A percentile compares a stretch with the other conserved stretches of the same genome.
These are phyloP conservation scores for Macrophomina phaseolina DNA, from an alignment of 2,329 filamentous ascomycete genomes.

Conservation along the genomic window DNA sequence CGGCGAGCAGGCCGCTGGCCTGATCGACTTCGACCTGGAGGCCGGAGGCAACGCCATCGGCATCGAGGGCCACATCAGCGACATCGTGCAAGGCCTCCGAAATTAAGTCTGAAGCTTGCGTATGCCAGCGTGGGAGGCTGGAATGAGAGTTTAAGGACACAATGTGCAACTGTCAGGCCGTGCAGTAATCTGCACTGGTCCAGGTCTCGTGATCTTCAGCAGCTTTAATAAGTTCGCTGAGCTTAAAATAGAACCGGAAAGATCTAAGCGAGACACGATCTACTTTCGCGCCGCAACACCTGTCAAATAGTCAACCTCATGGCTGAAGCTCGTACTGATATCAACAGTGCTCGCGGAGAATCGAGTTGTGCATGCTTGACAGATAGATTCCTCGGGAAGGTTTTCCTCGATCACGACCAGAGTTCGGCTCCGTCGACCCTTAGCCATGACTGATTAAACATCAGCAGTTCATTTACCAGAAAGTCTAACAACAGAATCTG, in stretches of 20 bases:
- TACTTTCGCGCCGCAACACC: no score
- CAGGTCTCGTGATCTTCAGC: background rate
- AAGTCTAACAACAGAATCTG: background rate
- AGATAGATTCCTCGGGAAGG: no score
- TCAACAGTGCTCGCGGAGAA: background rate
- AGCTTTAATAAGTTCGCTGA: background rate
- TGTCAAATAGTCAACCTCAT: no score
- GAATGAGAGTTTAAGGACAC: background rate
- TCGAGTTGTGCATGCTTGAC: no score
- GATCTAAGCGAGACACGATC: no score
- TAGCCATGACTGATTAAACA: background rate
- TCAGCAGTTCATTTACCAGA: background rate
- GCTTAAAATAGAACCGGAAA: background rate
- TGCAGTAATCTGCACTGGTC: background rate
- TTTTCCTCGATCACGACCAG: no score
- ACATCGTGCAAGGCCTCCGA: background rate
- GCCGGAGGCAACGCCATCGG: background rate
- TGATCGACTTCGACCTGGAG: conserved; percentile 12
- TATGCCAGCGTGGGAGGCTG: background rate
- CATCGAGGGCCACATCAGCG: background rate
- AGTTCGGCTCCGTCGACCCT: background rate
- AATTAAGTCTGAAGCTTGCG: background rate
- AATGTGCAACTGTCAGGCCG: background rate
- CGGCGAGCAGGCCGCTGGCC: conserved; percentile 26
- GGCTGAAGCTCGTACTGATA: background rate